A percentile compares a stretch with the other conserved stretches of the same genome.
phyloP scores from a whole-genome alignment of 73 alveolate genomes.

The Diophrys appendiculata region DNA sequence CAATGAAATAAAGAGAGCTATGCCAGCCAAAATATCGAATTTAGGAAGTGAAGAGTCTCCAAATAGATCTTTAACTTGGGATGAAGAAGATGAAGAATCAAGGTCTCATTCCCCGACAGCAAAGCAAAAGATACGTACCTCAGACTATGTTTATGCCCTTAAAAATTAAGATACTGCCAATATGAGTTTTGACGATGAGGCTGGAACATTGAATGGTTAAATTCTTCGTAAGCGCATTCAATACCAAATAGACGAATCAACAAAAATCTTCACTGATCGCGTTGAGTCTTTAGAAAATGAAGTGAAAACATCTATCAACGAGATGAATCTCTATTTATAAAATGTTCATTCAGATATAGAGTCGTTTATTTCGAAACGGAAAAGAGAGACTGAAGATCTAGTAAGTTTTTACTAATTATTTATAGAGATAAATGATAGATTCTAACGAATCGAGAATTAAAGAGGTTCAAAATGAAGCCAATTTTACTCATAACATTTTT shows the following conservation, averaged over 20 bases:
- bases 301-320: background rate
- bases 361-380: background rate
- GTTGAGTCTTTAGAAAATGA: background rate
- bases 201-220: background rate
- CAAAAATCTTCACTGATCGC: background rate
- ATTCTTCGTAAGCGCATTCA: background rate
- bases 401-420: background rate
- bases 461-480: background rate
- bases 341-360: constrained; percentile 9
- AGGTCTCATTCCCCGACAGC: background rate
- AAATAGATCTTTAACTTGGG: background rate
- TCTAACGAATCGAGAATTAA: background rate
- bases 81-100: background rate
- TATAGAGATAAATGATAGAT: background rate
- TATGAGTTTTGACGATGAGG: background rate
- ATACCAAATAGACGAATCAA: background rate
- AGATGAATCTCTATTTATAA: background rate
- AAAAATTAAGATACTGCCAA: background rate
- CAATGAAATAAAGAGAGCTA: background rate
- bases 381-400: background rate
- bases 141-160: background rate
- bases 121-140: background rate
- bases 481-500: background rate
- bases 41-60: background rate
- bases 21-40: background rate